Conservation (phyloP, 1,284 basidiomycete genomes). For the Rhizopogon parksii region DNA sequence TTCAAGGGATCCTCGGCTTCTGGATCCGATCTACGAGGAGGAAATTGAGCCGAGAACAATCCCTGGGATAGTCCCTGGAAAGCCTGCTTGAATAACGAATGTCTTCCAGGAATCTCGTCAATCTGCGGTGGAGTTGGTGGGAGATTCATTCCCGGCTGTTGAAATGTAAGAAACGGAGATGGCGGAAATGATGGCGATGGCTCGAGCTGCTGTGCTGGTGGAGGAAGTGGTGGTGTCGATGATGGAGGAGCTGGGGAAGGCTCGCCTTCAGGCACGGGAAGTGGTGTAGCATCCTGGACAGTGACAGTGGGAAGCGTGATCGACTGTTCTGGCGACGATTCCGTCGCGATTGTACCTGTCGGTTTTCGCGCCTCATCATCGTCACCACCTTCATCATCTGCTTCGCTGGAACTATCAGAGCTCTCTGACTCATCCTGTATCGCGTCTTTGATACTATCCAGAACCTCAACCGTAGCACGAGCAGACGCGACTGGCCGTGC, state of each 20-base stretch:
- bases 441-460: constrained; percentile 89
- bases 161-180: constrained; percentile 46
- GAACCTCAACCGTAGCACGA: constrained; percentile 83
- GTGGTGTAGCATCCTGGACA: constrained; percentile 9
- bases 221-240: constrained; percentile 25
- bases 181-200: constrained; percentile 38
- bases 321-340: constrained; percentile 33
- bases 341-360: constrained; percentile 22
- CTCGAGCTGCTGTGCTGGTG: constrained; percentile 22
- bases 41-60: constrained; percentile 56
- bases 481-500: constrained; percentile 92
- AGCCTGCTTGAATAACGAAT: constrained; percentile 76
- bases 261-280: constrained; percentile 12
- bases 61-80: constrained; percentile 69
- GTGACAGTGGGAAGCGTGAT: constrained; percentile 20
- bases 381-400: constrained; percentile 82
- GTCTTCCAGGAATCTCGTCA: constrained; percentile 50
- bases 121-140: constrained; percentile 47
- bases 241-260: constrained; percentile 13
- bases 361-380: constrained; percentile 46
- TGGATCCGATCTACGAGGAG: constrained; percentile 40
- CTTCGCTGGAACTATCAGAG: constrained; percentile 77
- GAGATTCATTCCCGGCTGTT: constrained; percentile 33
- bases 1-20: constrained; percentile 61
- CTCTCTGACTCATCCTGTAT: constrained; percentile 82